These are phyloP conservation scores for Puccinia triticina DNA, from an alignment of 1,284 basidiomycete genomes.

Conservation along the genomic window DNA sequence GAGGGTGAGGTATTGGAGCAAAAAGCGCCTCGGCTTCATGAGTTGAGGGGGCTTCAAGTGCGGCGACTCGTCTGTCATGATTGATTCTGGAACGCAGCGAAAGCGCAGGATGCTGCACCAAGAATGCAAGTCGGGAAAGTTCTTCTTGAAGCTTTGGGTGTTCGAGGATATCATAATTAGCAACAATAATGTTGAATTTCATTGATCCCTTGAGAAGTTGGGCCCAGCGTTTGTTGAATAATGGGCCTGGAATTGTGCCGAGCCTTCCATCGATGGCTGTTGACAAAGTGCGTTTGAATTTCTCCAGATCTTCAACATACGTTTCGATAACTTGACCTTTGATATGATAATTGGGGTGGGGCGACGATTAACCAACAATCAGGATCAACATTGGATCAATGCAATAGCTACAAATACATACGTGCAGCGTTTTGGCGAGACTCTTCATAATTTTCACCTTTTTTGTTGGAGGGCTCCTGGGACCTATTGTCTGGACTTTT, in stretches of 20 bases:
- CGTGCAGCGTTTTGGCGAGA: neutral
- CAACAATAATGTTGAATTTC: neutral
- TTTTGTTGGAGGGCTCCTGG: too few relatives aligned
- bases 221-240: neutral
- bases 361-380: neutral
- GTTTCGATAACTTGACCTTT: neutral
- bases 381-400: neutral
- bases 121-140: conserved; percentile 2
- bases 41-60: neutral
- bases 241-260: neutral
- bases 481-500: too few relatives aligned
- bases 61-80: neutral
- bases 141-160: neutral
- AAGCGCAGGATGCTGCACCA: neutral
- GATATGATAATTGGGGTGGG: neutral
- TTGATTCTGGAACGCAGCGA: neutral
- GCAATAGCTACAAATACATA: neutral
- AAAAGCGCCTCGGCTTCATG: neutral
- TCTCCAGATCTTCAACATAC: conserved; percentile 14
- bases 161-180: neutral
- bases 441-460: too few relatives aligned
- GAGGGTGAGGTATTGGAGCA: neutral
- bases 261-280: neutral
- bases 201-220: neutral
- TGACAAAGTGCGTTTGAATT: neutral